Evolutionary conservation across 2,329 filamentous ascomycete species (phyloP).

Genomic region (Huntiella savannae): DNA sequence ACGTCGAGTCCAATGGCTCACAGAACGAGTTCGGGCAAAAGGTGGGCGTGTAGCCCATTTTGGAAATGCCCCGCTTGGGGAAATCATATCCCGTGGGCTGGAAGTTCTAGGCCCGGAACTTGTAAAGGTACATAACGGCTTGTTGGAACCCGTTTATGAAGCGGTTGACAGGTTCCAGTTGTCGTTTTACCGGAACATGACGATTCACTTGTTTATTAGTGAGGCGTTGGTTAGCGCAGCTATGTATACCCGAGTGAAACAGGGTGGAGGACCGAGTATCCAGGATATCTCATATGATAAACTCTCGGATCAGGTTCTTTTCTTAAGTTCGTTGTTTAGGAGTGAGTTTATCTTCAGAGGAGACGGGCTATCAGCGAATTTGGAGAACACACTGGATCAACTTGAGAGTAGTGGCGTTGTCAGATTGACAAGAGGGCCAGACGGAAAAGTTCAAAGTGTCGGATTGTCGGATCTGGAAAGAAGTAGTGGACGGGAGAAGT

Average conservation of each 20-base stretch:
- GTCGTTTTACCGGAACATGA: conserved; percentile 98
- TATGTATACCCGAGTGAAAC: conserved; percentile 81
- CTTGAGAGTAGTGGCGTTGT: conserved; percentile 68
- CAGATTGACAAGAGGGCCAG: conserved; percentile 23
- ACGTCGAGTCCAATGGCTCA: conserved; percentile 79
- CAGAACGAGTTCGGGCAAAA: conserved; percentile 60
- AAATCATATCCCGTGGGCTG: conserved; percentile 73
- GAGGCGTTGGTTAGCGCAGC: conserved; percentile 78
- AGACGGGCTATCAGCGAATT: conserved; percentile 60
- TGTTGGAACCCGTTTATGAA: conserved; percentile 83
- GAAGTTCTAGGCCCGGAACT: conserved; percentile 82
- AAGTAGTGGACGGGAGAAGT: conserved; percentile 70
- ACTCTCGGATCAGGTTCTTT: conserved; percentile 61
- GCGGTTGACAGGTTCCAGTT: conserved; percentile 93
- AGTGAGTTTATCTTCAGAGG: conserved; percentile 94
- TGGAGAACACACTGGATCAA: conserved; percentile 58
- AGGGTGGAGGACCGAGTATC: conserved; percentile 63
- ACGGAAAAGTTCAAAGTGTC: conserved; percentile 39
- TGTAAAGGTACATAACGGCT: conserved; percentile 57
- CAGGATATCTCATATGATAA: conserved; percentile 62
- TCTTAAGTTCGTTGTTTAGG: conserved; percentile 82
- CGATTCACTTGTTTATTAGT: conserved; percentile 90
- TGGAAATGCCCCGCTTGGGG: conserved; percentile 55
- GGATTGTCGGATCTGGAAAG: conserved; percentile 63
- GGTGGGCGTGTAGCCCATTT: conserved; percentile 91